Percentiles rank a stretch among this genome's conserved stretches.
Conservation (phyloP, 306 rosid species). For the Begonia masoniana region DNA sequence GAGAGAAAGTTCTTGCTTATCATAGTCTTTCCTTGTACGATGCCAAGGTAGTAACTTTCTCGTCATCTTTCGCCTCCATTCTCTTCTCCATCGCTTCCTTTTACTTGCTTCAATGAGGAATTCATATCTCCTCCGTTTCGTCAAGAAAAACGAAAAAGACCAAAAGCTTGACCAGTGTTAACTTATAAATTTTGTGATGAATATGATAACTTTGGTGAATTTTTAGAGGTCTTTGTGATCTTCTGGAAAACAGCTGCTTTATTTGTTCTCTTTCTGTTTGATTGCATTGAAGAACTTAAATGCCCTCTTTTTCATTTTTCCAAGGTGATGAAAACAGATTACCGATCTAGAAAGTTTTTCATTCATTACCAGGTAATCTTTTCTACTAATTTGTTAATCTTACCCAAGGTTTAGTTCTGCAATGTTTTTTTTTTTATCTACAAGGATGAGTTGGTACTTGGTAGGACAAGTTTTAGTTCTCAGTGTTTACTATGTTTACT, state of each 20-base stretch:
- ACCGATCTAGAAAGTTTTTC: slow-evolving; percentile 26
- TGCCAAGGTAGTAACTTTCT: slow-evolving; percentile 39
- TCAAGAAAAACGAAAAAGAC: not conserved
- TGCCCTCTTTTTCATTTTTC: slow-evolving; percentile 10
- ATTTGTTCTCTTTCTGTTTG: not conserved
- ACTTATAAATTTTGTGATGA: not conserved
- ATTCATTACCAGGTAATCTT: slow-evolving; percentile 67
- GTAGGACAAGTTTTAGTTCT: not conserved
- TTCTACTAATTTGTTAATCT: not conserved
- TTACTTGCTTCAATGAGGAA: not conserved
- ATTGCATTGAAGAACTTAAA: not conserved
- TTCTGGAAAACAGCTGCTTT: too few relatives aligned
- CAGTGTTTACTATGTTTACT: not conserved
- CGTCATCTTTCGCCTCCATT: not conserved
- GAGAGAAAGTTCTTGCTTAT: slow-evolving; percentile 50
- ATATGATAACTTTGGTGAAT: too few relatives aligned
- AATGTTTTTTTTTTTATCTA: too few relatives aligned
- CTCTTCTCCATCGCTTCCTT: not conserved
- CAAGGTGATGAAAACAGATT: slow-evolving; percentile 36
- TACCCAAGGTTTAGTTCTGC: not conserved
- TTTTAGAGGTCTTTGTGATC: too few relatives aligned
- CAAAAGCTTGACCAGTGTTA: not conserved
- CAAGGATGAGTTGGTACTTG: not conserved
- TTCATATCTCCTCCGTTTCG: not conserved
- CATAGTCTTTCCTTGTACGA: slow-evolving; percentile 33